Percentiles rank a stretch among this genome's conserved stretches.
Evolutionary conservation across 2,329 filamentous ascomycete genomes (phyloP).

Genomic region (Leptographium procerum): DNA sequence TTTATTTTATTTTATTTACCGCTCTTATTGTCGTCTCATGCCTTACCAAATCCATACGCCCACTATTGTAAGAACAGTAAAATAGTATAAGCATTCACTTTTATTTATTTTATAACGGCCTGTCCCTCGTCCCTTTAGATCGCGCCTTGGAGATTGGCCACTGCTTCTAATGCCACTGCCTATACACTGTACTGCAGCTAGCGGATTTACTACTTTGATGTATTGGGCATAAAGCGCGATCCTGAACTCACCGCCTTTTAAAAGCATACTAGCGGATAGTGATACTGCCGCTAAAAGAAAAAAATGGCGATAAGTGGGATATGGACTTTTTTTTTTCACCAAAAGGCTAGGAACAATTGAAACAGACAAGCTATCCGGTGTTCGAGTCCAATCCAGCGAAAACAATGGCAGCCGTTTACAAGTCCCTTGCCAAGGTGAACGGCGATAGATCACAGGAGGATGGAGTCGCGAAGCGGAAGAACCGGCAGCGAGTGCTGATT

Average conservation of each 20-base stretch:
- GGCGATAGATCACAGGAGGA: constrained; percentile 34
- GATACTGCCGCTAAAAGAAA: constrained; percentile 6
- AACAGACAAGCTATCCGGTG: neutral
- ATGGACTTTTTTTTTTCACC: neutral
- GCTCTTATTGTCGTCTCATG: too few relatives aligned
- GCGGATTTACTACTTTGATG: too few relatives aligned
- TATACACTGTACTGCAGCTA: too few relatives aligned
- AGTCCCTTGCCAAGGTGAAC: constrained; percentile 54
- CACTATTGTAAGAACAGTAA: too few relatives aligned
- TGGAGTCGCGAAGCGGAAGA: constrained; percentile 33
- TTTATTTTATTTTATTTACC: too few relatives aligned
- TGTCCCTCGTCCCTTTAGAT: too few relatives aligned
- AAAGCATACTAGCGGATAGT: neutral
- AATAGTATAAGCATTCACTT: too few relatives aligned
- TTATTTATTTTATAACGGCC: too few relatives aligned
- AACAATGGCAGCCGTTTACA: constrained; percentile 62
- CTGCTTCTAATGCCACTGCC: too few relatives aligned
- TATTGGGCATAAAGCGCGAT: too few relatives aligned
- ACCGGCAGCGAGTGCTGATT: constrained; percentile 72
- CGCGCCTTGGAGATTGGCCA: too few relatives aligned
- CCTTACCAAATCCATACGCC: too few relatives aligned
- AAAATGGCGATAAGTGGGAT: constrained; percentile 4
- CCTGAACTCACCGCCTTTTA: constrained; percentile 2
- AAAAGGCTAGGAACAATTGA: neutral
- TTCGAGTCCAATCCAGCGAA: neutral